Base-by-base conservation (phyloP, 352 stramenopile species). In the Hyaloperonospora brassicae region DNA sequence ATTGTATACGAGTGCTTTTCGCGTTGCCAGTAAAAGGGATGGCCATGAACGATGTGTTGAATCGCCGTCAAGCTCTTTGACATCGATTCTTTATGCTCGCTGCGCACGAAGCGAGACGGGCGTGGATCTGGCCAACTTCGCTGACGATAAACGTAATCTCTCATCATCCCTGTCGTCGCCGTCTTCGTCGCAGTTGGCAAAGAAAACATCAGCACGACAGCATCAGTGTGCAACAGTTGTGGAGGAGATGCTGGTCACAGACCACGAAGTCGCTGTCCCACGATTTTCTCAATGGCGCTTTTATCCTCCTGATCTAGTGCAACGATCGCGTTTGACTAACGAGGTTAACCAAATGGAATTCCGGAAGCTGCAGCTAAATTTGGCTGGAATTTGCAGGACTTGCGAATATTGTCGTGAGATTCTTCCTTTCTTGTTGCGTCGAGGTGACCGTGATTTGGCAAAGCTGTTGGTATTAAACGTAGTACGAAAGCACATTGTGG, bases 341-440 rank as follows among this genome's bases (percentile, higher is more conserved):
- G 57, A 46, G 0, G 17, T 34, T 10, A 61, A 79, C 40, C 61
- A 70, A 40, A 62, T 84, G 11, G 70, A 88, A 42, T 64, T 87
- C 41, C 72, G 76, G n/a, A 84, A 80, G 23, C 63, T 89, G 25
- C 71, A 86, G 49, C 50, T 88, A n/a, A 86, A 91, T 57, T 51
- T 89, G 4, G 50, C 56, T 0, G 70, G 80, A n/a, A 55, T 91
- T 21, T 71, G 47, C 43, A 79, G 70, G 9, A 85, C 78, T 10
- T 79, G 73, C 31, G 74, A 76, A 2, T 74, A 72, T 1, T 72
- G 89, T 51, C 57, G 50, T 13, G 76, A 86, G 36, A 78, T 91
- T n/a, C 22, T 91, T 3, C 62, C 75, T 10, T 91, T 91, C 48
- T 55, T 91, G 7, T 44, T 89, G 25, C 72, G 81, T 27, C 62